Conservation (phyloP, 495 filamentous ascomycete species). For the Staphylotrichum longicolle region DNA sequence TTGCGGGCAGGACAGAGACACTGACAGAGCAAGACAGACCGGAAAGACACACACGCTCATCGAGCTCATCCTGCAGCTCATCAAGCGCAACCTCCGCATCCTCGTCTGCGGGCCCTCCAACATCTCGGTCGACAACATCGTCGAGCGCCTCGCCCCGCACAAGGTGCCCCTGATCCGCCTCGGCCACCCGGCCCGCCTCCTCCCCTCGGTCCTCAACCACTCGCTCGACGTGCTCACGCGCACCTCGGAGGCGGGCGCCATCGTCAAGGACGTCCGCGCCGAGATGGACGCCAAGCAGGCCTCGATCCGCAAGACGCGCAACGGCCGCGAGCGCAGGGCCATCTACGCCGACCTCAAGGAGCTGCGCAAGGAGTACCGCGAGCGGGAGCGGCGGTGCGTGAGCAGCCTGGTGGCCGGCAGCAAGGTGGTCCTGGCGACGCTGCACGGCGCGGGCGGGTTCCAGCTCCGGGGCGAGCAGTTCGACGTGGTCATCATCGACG, state of each 20-base stretch:
- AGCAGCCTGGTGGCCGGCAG: constrained; percentile 68
- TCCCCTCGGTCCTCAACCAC: constrained; percentile 84
- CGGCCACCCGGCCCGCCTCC: constrained; percentile 86
- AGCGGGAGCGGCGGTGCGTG: constrained; percentile 79
- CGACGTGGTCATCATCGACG: constrained; percentile 93
- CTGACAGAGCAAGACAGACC: constrained; percentile 47
- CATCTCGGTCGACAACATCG: constrained; percentile 97
- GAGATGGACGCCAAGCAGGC: constrained; percentile 94
- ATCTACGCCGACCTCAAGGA: constrained; percentile 85
- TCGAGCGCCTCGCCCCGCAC: constrained; percentile 82
- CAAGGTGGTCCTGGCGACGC: constrained; percentile 85
- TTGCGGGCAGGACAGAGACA: not conserved
- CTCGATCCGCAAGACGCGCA: constrained; percentile 80
- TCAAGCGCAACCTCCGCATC: constrained; percentile 66
- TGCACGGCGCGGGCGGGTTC: constrained; percentile 87
- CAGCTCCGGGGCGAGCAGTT: constrained; percentile 80
- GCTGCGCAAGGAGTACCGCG: constrained; percentile 82
- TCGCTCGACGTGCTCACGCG: constrained; percentile 91
- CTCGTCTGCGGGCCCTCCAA: constrained; percentile 96
- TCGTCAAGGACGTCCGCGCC: constrained; percentile 85
- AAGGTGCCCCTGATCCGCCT: constrained; percentile 85
- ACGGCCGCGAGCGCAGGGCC: constrained; percentile 71
- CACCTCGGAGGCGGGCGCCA: constrained; percentile 81
- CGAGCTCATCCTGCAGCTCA: constrained; percentile 85
- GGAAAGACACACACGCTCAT: constrained; percentile 98